Evolutionary conservation across 805 yeast genomes (phyloP).

Genomic region (Yamadazyma insecticola): DNA sequence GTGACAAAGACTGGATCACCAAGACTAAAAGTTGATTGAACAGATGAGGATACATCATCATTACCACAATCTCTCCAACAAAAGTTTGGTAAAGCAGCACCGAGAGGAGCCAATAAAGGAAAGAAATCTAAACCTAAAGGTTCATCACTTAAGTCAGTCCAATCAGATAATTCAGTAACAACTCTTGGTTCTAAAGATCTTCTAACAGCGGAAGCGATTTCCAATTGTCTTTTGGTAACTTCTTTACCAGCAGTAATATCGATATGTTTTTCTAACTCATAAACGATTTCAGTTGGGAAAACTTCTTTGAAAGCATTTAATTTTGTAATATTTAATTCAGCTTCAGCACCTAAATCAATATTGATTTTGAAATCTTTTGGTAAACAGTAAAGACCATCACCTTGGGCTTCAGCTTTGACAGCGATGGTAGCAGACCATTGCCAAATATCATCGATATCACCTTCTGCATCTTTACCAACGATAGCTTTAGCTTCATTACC

Average conservation of each 20-base stretch:
- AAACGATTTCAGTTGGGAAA: constrained; percentile 5
- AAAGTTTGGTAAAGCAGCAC: constrained; percentile 15
- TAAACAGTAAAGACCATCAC: constrained; percentile 21
- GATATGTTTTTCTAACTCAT: constrained; percentile 8
- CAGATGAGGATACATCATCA: too few relatives aligned
- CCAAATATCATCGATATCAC: constrained; percentile 12
- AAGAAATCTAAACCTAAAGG: constrained; percentile 5
- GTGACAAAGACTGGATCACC: constrained; percentile 5
- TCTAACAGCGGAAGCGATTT: constrained; percentile 4
- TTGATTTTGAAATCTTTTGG: constrained; percentile 19
- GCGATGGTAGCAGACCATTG: constrained; percentile 22
- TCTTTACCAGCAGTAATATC: neutral
- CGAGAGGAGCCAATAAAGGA: too few relatives aligned
- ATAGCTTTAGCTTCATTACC: constrained; percentile 9
- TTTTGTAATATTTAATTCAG: constrained; percentile 7
- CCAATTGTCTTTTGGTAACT: constrained; percentile 5
- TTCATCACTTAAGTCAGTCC: too few relatives aligned
- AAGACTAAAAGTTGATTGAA: constrained; percentile 10
- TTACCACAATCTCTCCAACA: constrained; percentile 14
- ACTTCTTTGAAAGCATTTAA: constrained; percentile 6
- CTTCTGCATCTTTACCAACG: constrained; percentile 10
- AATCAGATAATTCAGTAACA: too few relatives aligned
- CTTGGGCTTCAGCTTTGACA: constrained; percentile 15
- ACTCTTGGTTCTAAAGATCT: too few relatives aligned
- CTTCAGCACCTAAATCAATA: constrained; percentile 5